Percentiles rank a stretch among this genome's conserved stretches.
Conservation (phyloP, 352 stramenopile genomes). For the Thalassiosira mediterranea region DNA sequence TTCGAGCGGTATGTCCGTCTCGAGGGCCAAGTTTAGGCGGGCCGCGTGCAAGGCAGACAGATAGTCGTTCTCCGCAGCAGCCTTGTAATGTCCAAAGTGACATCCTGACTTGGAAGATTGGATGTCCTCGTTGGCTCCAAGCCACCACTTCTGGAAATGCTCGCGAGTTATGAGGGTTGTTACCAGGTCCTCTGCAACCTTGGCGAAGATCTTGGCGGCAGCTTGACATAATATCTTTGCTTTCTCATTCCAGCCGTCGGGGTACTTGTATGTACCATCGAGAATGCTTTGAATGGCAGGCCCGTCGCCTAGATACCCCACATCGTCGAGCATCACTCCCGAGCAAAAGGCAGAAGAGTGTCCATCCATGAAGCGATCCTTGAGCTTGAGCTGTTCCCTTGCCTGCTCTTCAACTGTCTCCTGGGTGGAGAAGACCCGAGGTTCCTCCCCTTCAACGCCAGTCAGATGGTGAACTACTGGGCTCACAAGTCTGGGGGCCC, state of each 20-base stretch:
- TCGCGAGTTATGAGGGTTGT: not conserved
- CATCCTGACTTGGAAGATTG: slow-evolving; percentile 24
- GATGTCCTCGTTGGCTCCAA: slow-evolving; percentile 2
- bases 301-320: not conserved
- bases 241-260: not conserved
- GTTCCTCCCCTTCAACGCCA: too few relatives aligned
- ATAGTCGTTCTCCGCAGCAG: not conserved
- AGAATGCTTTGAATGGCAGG: slow-evolving; percentile 10
- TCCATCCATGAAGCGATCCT: not conserved
- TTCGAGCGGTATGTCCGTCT: slow-evolving; percentile 4
- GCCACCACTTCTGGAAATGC: slow-evolving; percentile 26
- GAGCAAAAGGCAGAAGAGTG: not conserved
- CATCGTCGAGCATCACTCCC: not conserved
- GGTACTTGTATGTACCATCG: slow-evolving; percentile 5
- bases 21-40: slow-evolving; percentile 5
- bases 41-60: slow-evolving; percentile 13
- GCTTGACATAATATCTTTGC: not conserved
- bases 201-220: not conserved
- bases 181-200: not conserved
- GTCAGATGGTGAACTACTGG: too few relatives aligned
- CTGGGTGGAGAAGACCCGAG: too few relatives aligned
- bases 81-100: slow-evolving; percentile 42
- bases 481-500: too few relatives aligned
- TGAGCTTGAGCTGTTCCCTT: too few relatives aligned
- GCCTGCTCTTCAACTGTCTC: too few relatives aligned